These are phyloP conservation scores for Aspergillus campestris DNA, from an alignment of 495 filamentous ascomycete species.

Conservation along the genomic window DNA sequence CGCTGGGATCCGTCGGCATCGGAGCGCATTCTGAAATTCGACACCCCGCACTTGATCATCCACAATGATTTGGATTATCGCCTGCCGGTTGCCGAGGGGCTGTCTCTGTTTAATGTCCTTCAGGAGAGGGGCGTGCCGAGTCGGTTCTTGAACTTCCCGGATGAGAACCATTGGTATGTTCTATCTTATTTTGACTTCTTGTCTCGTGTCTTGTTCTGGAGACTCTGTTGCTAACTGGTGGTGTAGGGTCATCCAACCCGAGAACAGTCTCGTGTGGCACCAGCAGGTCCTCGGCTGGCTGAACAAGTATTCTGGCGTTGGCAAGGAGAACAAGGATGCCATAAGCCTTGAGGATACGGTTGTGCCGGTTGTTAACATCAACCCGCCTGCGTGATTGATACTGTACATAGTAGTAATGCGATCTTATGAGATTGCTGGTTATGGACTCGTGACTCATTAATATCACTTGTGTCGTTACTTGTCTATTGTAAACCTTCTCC, in stretches of 20 bases:
- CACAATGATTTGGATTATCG: conserved; percentile 39
- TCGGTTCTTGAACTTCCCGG: conserved; percentile 43
- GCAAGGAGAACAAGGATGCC: conserved; percentile 17
- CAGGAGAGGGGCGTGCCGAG: conserved; percentile 50
- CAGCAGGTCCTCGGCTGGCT: conserved; percentile 42
- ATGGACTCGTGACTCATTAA: too few relatives aligned
- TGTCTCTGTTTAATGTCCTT: conserved; percentile 40
- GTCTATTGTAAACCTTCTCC: too few relatives aligned
- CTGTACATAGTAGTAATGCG: too few relatives aligned
- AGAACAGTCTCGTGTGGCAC: conserved; percentile 42
- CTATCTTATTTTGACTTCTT: too few relatives aligned
- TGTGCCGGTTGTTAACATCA: conserved; percentile 24
- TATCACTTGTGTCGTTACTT: too few relatives aligned
- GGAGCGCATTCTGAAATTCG: conserved; percentile 28
- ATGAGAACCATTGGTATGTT: conserved; percentile 43
- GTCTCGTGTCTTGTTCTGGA: background rate
- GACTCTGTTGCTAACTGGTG: background rate
- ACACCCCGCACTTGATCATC: conserved; percentile 39
- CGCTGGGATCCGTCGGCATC: conserved; percentile 34
- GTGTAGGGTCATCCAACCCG: conserved; percentile 26
- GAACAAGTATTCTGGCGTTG: conserved; percentile 33
- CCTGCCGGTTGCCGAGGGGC: conserved; percentile 33
- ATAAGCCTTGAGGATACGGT: conserved; percentile 26
- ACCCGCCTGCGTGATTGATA: conserved; percentile 5
- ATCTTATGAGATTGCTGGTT: too few relatives aligned